A percentile compares a stretch with the other conserved stretches of the same genome.
phyloP scores from a whole-genome alignment of 441 rosid species.

The Melastoma candidum region DNA sequence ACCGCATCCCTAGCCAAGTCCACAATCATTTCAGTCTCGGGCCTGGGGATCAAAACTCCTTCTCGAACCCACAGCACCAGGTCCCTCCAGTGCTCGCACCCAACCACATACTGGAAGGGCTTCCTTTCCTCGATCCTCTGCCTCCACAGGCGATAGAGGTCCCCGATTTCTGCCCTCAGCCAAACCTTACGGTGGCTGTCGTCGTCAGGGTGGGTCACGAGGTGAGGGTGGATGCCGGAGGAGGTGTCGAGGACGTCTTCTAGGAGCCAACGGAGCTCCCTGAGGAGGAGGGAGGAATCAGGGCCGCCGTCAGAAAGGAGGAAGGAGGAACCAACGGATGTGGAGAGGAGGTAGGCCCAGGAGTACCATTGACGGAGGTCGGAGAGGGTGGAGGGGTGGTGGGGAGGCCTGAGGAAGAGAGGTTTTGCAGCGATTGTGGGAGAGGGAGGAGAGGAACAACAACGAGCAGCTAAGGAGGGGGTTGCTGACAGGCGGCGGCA shows the following conservation, averaged over 20 bases:
- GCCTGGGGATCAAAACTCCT: constrained; percentile 89
- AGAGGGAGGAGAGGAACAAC: no score
- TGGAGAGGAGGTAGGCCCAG: constrained; percentile 62
- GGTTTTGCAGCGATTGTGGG: constrained; percentile 17
- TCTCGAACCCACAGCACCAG: constrained; percentile 75
- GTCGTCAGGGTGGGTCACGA: constrained; percentile 13
- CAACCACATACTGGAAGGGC: constrained; percentile 83
- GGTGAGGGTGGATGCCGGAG: constrained; percentile 22
- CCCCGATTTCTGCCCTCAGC: constrained; percentile 38
- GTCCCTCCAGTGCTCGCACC: constrained; percentile 93
- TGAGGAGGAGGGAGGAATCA: constrained; percentile 38
- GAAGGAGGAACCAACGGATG: constrained; percentile 49
- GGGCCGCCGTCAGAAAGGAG: constrained; percentile 45
- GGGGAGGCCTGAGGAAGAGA: constrained; percentile 42
- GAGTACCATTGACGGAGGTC: constrained; percentile 58
- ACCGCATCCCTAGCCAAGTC: constrained; percentile 51
- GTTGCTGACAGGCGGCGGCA: no score
- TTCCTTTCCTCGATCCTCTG: constrained; percentile 75
- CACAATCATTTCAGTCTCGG: constrained; percentile 71
- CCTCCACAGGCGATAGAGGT: constrained; percentile 59
- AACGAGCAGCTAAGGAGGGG: no score
- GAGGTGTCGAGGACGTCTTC: constrained; percentile 39
- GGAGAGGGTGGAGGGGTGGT: constrained; percentile 28
- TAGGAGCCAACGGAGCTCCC: constrained; percentile 90
- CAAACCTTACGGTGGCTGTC: constrained; percentile 12